phyloP scores from a whole-genome alignment of 495 filamentous ascomycete genomes.

The Terfezia boudieri region DNA sequence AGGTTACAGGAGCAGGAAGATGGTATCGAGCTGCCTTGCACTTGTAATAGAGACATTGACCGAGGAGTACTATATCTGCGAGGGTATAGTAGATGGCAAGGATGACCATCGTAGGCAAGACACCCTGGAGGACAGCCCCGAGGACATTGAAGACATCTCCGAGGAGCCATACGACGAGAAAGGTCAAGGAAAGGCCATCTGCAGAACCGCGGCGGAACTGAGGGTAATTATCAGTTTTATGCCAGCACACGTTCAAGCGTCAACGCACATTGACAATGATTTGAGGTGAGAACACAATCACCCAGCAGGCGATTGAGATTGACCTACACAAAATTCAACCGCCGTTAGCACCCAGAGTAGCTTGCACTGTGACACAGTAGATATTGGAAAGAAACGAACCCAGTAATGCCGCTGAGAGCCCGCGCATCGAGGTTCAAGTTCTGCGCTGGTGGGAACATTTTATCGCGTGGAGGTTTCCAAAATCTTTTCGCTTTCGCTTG shows the following conservation, averaged over 20 bases:
- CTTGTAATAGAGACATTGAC: conserved; percentile 84
- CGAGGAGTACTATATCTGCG: conserved; percentile 69
- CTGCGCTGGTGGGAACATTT: not conserved
- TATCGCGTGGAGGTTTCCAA: too few species aligned
- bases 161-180: conserved; percentile 72
- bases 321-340: conserved; percentile 32
- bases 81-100: conserved; percentile 88
- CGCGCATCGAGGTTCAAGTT: conserved; percentile 2
- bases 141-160: conserved; percentile 96
- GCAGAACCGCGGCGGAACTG: conserved; percentile 59
- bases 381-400: conserved; percentile 1
- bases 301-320: conserved; percentile 92
- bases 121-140: conserved; percentile 76
- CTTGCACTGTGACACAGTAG: not conserved
- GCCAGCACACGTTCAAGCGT: not conserved
- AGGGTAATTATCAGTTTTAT: not conserved
- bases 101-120: conserved; percentile 85
- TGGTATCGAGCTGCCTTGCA: conserved; percentile 30
- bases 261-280: conserved; percentile 55
- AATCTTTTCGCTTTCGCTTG: too few species aligned
- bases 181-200: conserved; percentile 72
- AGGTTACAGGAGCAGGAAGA: not conserved
- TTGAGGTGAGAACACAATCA: conserved; percentile 91
- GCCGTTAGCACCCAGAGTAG: not conserved
- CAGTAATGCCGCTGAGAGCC: conserved; percentile 13